A percentile compares a stretch with the other conserved stretches of the same genome.
These are phyloP conservation scores for Polygonum maritimum DNA, from an alignment of 148 eudicot genomes.

Conservation along the genomic window DNA sequence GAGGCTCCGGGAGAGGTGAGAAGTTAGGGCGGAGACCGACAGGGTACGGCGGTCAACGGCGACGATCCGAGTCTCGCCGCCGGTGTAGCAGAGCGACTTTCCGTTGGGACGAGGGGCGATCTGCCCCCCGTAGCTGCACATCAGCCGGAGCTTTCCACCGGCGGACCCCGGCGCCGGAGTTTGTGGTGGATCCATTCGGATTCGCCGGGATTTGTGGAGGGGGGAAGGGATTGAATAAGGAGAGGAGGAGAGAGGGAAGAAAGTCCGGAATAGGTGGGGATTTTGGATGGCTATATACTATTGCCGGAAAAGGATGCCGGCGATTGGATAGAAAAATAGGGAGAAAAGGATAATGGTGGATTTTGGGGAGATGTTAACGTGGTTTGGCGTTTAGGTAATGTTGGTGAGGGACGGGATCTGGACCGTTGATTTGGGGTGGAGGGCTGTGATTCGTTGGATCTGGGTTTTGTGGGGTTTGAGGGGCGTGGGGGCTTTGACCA, in stretches of 20 bases:
- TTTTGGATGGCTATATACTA: neutral
- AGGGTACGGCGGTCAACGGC: conserved; percentile 40
- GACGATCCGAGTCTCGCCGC: conserved; percentile 85
- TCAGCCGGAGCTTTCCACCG: conserved; percentile 49
- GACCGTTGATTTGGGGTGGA: neutral
- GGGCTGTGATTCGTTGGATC: neutral
- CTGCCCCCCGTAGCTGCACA: conserved; percentile 80
- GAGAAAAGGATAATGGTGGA: neutral
- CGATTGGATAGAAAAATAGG: neutral
- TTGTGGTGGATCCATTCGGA: conserved; percentile 34
- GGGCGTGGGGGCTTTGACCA: neutral
- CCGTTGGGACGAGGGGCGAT: conserved; percentile 67
- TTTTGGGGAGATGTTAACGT: neutral
- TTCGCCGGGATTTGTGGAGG: neutral
- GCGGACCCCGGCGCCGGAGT: conserved; percentile 6
- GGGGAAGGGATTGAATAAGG: neutral
- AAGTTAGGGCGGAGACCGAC: conserved; percentile 30
- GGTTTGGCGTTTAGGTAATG: neutral
- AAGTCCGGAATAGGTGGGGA: neutral
- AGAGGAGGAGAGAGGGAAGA: neutral
- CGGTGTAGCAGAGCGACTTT: conserved; percentile 61
- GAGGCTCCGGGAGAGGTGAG: conserved; percentile 40
- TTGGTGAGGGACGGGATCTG: neutral
- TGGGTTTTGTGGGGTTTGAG: neutral
- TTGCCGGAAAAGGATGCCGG: conserved; percentile 1